These are phyloP conservation scores for Stemphylium lycopersici DNA, from an alignment of 2,329 filamentous ascomycete genomes.

Conservation along the genomic window DNA sequence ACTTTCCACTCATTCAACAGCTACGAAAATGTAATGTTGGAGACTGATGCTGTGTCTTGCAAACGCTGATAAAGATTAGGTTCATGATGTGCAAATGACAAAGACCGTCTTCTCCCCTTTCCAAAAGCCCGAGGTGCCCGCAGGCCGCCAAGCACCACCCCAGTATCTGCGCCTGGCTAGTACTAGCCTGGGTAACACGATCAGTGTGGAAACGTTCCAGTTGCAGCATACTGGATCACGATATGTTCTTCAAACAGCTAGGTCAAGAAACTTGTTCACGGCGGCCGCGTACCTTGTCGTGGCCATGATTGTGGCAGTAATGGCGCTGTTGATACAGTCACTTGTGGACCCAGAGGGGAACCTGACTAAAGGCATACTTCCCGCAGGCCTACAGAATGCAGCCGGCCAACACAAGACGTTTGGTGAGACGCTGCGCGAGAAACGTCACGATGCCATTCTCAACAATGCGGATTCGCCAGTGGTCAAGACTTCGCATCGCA, in stretches of 20 bases:
- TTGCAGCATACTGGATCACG: slow-evolving; percentile 63
- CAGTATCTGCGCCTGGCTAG: slow-evolving; percentile 79
- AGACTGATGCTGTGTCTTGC: not conserved
- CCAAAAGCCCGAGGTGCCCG: slow-evolving; percentile 42
- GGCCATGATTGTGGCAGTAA: slow-evolving; percentile 64
- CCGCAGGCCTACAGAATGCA: slow-evolving; percentile 54
- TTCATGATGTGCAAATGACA: slow-evolving; percentile 64
- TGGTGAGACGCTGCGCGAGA: slow-evolving; percentile 36
- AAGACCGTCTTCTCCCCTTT: slow-evolving; percentile 57
- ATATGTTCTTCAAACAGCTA: slow-evolving; percentile 71
- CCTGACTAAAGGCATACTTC: slow-evolving; percentile 59
- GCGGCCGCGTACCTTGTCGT: slow-evolving; percentile 64
- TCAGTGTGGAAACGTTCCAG: slow-evolving; percentile 79
- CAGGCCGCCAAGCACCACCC: slow-evolving; percentile 45
- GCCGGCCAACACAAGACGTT: slow-evolving; percentile 37
- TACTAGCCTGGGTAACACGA: slow-evolving; percentile 78
- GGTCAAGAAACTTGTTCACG: slow-evolving; percentile 55
- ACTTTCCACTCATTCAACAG: slow-evolving; percentile 58
- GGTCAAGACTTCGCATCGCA: slow-evolving; percentile 35
- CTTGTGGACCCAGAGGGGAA: slow-evolving; percentile 59
- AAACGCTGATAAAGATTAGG: slow-evolving; percentile 23
- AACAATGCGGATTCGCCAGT: slow-evolving; percentile 36
- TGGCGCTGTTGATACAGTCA: slow-evolving; percentile 67
- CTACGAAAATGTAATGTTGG: slow-evolving; percentile 57
- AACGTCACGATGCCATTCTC: slow-evolving; percentile 31